Evolutionary conservation across 495 filamentous ascomycete species (phyloP), one percentile per base, ranked within the genome.

Genomic region (Podospora bellae-mahoneyi): DNA sequence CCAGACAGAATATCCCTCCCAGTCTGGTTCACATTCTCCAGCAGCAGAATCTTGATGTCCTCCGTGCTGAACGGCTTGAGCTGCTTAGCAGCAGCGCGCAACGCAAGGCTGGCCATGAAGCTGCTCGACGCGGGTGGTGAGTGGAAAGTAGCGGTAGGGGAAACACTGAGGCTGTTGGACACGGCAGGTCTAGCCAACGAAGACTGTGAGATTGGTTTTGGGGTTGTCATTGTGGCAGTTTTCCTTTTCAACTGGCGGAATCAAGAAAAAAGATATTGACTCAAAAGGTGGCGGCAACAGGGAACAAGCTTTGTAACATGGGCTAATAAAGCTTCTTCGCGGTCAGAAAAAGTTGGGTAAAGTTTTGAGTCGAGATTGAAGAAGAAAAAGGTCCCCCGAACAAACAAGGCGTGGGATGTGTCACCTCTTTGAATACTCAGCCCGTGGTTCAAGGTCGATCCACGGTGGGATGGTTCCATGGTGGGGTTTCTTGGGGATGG

Each of bases 21-120:
- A 23, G 92, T 93, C 79, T 92, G 84, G 77, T 98, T 97, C 66
- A 99, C 90, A 80, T 98, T 98, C 79, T 99, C 96, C 27, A 99
- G 82, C 7, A 99, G 84, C 66, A 99, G 82, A 54, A 99, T 96
- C 81, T 97, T 98, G 78, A 99, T 91, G 73, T 98, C 94, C 75
- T 92, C 86, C 5, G 93, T 95, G 69, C 92, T 89, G 79, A 99
- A 99, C 23, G 96, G 96, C 80, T 98, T 98, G 72, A 98, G 81
- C 64, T 90, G 92, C 79, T 96, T 97, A 20, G 88, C 82, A 20
- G 67, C 71, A 39, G 68, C 61, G 30, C 69, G 61, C 64, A 59
- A 64, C 18, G 68, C 66, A n/a, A 78, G 69, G 16, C 67, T 65
- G 48, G 66, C 72, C 77, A 71, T 76, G 72, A 75, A 80, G 69